A percentile compares a stretch with the other conserved stretches of the same genome.
phyloP scores from a whole-genome alignment of 1,284 basidiomycete genomes.

The Tremellales sp. region DNA sequence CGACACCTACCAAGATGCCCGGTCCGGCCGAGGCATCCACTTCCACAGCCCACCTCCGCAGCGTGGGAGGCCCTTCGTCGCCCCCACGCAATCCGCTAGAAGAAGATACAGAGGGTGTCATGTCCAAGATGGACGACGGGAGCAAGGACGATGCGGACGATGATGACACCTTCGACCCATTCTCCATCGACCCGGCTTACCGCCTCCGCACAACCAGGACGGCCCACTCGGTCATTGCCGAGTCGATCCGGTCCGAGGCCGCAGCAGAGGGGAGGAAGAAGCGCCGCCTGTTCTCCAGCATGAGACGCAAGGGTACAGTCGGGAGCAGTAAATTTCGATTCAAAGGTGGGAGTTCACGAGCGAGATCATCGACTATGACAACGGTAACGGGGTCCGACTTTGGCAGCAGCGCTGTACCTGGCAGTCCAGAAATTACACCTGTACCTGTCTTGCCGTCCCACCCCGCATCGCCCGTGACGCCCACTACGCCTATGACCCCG shows the following conservation, averaged over 20 bases:
- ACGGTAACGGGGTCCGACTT: not conserved
- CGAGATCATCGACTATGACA: slow-evolving; percentile 6
- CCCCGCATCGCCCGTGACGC: not conserved
- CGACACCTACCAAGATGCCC: not conserved
- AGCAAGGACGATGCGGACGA: slow-evolving; percentile 17
- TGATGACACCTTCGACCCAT: slow-evolving; percentile 34
- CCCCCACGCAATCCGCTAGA: slow-evolving; percentile 1
- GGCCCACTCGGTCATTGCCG: slow-evolving; percentile 79
- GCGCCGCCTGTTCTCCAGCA: slow-evolving; percentile 50
- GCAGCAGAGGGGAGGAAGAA: slow-evolving; percentile 59
- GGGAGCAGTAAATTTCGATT: not conserved
- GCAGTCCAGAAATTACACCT: not conserved
- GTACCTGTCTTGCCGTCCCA: not conserved
- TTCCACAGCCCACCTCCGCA: not conserved
- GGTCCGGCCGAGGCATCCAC: not conserved
- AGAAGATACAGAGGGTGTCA: not conserved
- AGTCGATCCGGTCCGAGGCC: slow-evolving; percentile 72
- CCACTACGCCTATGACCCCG: not conserved
- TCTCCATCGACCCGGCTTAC: slow-evolving; percentile 72
- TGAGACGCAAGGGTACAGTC: slow-evolving; percentile 48
- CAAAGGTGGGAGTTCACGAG: not conserved
- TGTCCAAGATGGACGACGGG: not conserved
- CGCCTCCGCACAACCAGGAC: slow-evolving; percentile 82
- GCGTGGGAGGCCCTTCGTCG: not conserved
- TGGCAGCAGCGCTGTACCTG: not conserved